These are phyloP conservation scores for Vicia villosa DNA, from an alignment of 306 rosid genomes.

Conservation along the genomic window DNA sequence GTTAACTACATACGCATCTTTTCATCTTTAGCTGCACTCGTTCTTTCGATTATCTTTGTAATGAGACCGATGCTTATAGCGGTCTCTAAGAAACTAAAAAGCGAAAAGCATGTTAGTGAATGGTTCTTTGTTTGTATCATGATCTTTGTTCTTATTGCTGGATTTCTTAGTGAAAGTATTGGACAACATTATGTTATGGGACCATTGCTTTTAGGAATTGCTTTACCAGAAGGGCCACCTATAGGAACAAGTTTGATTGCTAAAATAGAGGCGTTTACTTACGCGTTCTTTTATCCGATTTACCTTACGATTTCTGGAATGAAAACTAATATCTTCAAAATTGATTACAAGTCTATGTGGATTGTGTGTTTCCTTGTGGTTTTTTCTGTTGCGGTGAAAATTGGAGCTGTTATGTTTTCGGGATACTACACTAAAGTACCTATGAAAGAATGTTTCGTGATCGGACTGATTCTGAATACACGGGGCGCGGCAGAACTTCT, in stretches of 20 bases:
- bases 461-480: conserved; percentile 64
- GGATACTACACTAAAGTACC: conserved; percentile 43
- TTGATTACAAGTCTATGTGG: conserved; percentile 29
- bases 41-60: conserved; percentile 12
- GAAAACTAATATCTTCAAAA: conserved; percentile 48
- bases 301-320: conserved; percentile 61
- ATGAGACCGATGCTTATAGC: conserved; percentile 41
- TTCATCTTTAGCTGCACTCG: conserved; percentile 15
- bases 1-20: not conserved
- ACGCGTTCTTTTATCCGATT: conserved; percentile 54
- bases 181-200: conserved; percentile 69
- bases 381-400: conserved; percentile 42
- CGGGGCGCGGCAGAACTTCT: conserved; percentile 60
- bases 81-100: conserved; percentile 27
- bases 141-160: conserved; percentile 38
- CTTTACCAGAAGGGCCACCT: conserved; percentile 65
- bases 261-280: conserved; percentile 47
- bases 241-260: conserved; percentile 52
- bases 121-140: conserved; percentile 26
- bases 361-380: conserved; percentile 27
- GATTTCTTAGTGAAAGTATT: conserved; percentile 45
- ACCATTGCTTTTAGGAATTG: conserved; percentile 59
- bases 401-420: conserved; percentile 52
- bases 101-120: conserved; percentile 40
- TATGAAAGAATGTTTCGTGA: conserved; percentile 45